Base-by-base conservation (phyloP, 441 rosid genomes). In the Populus trichocarpa region DNA sequence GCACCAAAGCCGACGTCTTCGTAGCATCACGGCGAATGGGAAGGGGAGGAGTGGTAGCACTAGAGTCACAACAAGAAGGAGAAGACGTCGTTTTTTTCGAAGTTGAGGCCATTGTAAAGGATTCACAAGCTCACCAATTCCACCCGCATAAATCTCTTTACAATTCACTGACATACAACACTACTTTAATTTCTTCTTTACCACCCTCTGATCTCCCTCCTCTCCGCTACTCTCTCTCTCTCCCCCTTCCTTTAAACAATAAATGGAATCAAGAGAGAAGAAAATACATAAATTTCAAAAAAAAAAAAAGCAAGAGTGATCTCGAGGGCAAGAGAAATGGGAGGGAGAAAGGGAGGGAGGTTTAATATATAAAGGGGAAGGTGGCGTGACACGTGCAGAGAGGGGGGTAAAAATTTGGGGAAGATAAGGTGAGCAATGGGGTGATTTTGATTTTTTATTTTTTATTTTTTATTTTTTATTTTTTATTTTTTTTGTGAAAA, bases 111-210 rank as follows among this genome's bases (percentile, higher is more conserved):
- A 96, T 96, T 96, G 98, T 71, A 89, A 78, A 61, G 98, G 97
- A 84, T 96, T 96, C 30, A 86, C 88, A 59, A 90, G 93, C 82
- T 88, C 94, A 67, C 97, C 97, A 84, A 91, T 86, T 90, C 93
- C 97, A 84, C 94, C 87, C 82, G 84, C 83, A 82, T 83, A 84
- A 80, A 85, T 83, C 89, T 85, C 97, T 36, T 74, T 74, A 81
- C 93, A 92, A 78, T 90, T 92, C 75, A 87, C 89, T 92, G 98
- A 94, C 99, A 96, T 96, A 93, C 99, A 96, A 96, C 95, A 92
- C 64, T 75, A 0, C 50, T 40, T 40, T n/a, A n/a, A n/a, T n/a
- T 35, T 71, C 81, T 70, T n/a, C 80, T 69, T 69, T 74, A 36
- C 69, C 79, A 16, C 85, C 86, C 87, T 68, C 86, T 72, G 75